phyloP scores from a whole-genome alignment of 345 rosid genomes.

The Pugionium cornutum region DNA sequence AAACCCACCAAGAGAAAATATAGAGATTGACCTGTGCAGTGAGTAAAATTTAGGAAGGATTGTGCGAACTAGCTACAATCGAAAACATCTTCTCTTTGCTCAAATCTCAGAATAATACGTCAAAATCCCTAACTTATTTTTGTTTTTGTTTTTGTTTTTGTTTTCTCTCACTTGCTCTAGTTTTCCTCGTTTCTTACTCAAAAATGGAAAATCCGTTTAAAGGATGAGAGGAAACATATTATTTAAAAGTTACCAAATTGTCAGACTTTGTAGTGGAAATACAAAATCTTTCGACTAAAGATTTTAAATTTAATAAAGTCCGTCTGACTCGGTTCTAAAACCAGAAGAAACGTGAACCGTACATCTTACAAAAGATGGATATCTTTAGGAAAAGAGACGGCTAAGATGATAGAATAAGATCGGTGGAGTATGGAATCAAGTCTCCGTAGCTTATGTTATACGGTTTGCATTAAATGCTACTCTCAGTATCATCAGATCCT shows the following conservation, averaged over 20 bases:
- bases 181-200: constrained; percentile 28
- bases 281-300: constrained; percentile 24
- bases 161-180: constrained; percentile 28
- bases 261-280: constrained; percentile 22
- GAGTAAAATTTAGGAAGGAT: constrained; percentile 7
- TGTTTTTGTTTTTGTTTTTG: background rate
- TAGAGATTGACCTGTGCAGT: constrained; percentile 15
- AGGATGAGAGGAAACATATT: background rate
- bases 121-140: constrained; percentile 32
- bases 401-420: constrained; percentile 21
- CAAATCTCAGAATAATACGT: constrained; percentile 29
- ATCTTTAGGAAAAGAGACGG: constrained; percentile 20
- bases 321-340: constrained; percentile 37
- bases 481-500: constrained; percentile 40
- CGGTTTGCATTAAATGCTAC: constrained; percentile 38
- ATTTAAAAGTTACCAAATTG: constrained; percentile 20
- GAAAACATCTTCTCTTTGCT: constrained; percentile 25
- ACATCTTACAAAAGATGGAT: constrained; percentile 18
- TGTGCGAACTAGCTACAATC: background rate
- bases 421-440: constrained; percentile 30
- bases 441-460: constrained; percentile 36
- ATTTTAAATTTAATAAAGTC: constrained; percentile 7
- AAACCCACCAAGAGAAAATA: constrained; percentile 9
- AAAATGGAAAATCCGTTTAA: constrained; percentile 9
- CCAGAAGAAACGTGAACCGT: constrained; percentile 11